Evolutionary conservation across 2,329 filamentous ascomycete genomes (phyloP).

Genomic region (Penicillium freii): DNA sequence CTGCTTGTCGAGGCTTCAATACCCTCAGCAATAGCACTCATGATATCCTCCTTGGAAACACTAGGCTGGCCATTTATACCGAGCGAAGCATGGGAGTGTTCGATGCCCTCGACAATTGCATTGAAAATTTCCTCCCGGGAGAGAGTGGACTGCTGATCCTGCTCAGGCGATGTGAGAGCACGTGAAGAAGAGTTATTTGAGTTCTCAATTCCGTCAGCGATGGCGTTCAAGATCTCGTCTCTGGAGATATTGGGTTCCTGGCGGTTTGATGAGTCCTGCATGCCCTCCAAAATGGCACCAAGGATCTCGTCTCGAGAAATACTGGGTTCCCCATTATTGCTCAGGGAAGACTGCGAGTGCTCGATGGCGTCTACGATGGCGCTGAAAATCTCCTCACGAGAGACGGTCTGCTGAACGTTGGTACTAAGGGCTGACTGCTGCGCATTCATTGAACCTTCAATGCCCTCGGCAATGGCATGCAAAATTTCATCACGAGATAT

Average conservation of each 20-base stretch:
- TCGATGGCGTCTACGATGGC: slow-evolving; percentile 57
- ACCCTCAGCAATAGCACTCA: slow-evolving; percentile 22
- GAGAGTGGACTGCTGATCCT: background rate
- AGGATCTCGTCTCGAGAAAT: slow-evolving; percentile 7
- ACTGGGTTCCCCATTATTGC: background rate
- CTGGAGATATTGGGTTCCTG: slow-evolving; percentile 6
- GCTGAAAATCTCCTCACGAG: slow-evolving; percentile 54
- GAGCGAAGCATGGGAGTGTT: slow-evolving; percentile 2
- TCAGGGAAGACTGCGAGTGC: slow-evolving; percentile 12
- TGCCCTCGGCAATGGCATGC: slow-evolving; percentile 27
- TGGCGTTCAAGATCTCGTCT: slow-evolving; percentile 7
- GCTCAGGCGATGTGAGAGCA: slow-evolving; percentile 1
- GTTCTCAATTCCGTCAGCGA: slow-evolving; percentile 9
- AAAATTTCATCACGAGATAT: slow-evolving; percentile 52
- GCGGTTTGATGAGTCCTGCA: background rate
- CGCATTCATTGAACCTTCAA: slow-evolving; percentile 27
- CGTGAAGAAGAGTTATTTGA: background rate
- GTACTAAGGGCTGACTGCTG: slow-evolving; percentile 36
- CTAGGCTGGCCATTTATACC: background rate
- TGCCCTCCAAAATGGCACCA: slow-evolving; percentile 3
- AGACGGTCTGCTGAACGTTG: slow-evolving; percentile 40
- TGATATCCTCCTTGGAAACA: slow-evolving; percentile 12
- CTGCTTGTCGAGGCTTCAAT: slow-evolving; percentile 23
- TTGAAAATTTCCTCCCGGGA: slow-evolving; percentile 8
- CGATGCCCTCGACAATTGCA: slow-evolving; percentile 7